These are phyloP conservation scores for Gossypium sturtianum DNA, from an alignment of 345 rosid species.

Conservation along the genomic window DNA sequence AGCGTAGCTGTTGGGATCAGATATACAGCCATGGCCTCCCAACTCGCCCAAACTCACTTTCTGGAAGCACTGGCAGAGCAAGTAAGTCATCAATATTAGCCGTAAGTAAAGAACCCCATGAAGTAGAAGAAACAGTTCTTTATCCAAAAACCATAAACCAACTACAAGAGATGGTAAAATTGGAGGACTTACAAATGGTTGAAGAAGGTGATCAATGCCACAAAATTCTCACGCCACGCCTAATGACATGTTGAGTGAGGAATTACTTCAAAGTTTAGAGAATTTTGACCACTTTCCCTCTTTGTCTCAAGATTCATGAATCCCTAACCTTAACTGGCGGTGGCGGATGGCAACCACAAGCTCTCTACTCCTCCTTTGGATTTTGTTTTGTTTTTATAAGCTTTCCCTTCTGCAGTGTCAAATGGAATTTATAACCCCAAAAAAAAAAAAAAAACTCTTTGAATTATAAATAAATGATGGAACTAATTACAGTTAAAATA, in stretches of 20 bases:
- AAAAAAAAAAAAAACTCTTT: no score
- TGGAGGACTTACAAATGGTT: constrained; percentile 12
- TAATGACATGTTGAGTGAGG: constrained; percentile 26
- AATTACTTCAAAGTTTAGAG: constrained; percentile 28
- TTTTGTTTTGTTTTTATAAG: no score
- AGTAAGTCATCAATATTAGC: constrained; percentile 4
- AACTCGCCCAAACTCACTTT: constrained; percentile 53
- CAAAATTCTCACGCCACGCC: constrained; percentile 18
- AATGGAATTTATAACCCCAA: no score
- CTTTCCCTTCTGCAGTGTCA: no score
- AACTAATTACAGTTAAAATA: no score
- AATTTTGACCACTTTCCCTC: constrained; percentile 22
- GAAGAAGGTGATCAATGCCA: constrained; percentile 10
- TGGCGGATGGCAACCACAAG: no score
- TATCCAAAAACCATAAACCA: constrained; percentile 27
- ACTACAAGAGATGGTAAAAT: constrained; percentile 15
- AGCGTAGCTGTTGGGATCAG: constrained; percentile 48
- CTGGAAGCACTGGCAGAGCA: constrained; percentile 52
- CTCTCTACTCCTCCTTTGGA: no score
- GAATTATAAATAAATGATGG: no score
- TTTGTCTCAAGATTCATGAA: background rate
- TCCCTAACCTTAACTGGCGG: no score
- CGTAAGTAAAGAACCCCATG: background rate
- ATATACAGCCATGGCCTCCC: constrained; percentile 51
- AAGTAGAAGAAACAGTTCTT: constrained; percentile 19